These are phyloP conservation scores for Fusarium sp. DNA, from an alignment of 2,329 filamentous ascomycete genomes.

Conservation along the genomic window DNA sequence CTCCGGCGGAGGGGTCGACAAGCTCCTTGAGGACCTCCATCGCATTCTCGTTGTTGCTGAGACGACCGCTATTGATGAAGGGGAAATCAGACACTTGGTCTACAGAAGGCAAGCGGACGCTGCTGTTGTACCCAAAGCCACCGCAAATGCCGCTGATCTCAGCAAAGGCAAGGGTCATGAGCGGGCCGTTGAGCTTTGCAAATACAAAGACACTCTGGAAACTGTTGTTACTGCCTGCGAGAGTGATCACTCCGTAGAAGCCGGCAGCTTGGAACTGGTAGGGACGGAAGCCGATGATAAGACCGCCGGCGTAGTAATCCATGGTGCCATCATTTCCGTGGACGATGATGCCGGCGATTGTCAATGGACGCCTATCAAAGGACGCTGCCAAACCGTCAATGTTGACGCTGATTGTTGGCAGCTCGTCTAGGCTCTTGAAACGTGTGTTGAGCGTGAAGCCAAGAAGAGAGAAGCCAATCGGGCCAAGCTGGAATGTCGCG, in stretches of 20 bases:
- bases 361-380: slow-evolving; percentile 50
- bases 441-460: background rate
- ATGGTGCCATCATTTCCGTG: slow-evolving; percentile 39
- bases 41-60: background rate
- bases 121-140: slow-evolving; percentile 55
- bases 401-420: slow-evolving; percentile 4
- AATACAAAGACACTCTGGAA: slow-evolving; percentile 52
- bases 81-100: slow-evolving; percentile 32
- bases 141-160: slow-evolving; percentile 48
- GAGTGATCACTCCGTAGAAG: slow-evolving; percentile 48
- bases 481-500: background rate
- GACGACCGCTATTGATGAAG: slow-evolving; percentile 16
- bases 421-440: background rate
- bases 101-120: slow-evolving; percentile 45
- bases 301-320: slow-evolving; percentile 51
- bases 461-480: background rate
- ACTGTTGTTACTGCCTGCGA: slow-evolving; percentile 2
- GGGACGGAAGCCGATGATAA: slow-evolving; percentile 48
- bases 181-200: slow-evolving; percentile 51
- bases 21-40: background rate
- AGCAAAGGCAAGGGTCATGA: slow-evolving; percentile 52
- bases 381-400: slow-evolving; percentile 48
- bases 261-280: slow-evolving; percentile 54
- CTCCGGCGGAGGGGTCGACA: background rate
- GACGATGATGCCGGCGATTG: slow-evolving; percentile 50